Base-by-base conservation (phyloP, 495 filamentous ascomycete genomes). In the Penicillium roqueforti region DNA sequence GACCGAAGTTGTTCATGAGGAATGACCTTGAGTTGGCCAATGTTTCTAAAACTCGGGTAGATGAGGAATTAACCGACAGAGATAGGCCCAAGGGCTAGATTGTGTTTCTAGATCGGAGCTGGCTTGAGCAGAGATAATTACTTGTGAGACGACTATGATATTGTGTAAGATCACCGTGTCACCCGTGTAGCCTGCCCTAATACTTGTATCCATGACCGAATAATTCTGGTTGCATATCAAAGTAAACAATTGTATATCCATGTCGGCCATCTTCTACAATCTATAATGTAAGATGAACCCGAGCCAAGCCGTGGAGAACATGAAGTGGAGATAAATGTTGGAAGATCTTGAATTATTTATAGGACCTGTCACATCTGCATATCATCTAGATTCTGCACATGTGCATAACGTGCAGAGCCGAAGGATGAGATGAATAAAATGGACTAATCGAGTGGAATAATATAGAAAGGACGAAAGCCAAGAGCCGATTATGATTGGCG, bases 301-400 rank as follows among this genome's bases (percentile, higher is more conserved):
- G n/a, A n/a, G n/a, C n/a, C n/a, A 26, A 49, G 37, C 13, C 51
- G 48, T 54, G 51, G 14, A n/a, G 14, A 40, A 39, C 42, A 36
- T 19, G 47, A 48, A 61, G 62, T 60, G 62, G 63, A 60, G 51
- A 60, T 54, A 46, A 42, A 14, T 54, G 53, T 58, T 60, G 55
- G 60, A 54, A 56, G 53, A 54, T 62, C 61, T 34, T n/a, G 10
- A 3, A 28, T n/a, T 34, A 28, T 50, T 56, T 29, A 40, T 49
- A 38, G 40, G 32, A 52, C 31, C 34, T 37, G 40, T 36, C 31
- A 31, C 22, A 31, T n/a, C 42, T 28, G 28, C 25, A 10, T 26
- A 38, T 23, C 8, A 31, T 37, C n/a, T n/a, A n/a, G 29, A 50
- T 50, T n/a, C n/a, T n/a, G 47, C 47, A 44, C 22, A 52, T 36